These are phyloP conservation scores for Teratosphaeria epicoccoides DNA, from an alignment of 2,329 filamentous ascomycete genomes.

Conservation along the genomic window DNA sequence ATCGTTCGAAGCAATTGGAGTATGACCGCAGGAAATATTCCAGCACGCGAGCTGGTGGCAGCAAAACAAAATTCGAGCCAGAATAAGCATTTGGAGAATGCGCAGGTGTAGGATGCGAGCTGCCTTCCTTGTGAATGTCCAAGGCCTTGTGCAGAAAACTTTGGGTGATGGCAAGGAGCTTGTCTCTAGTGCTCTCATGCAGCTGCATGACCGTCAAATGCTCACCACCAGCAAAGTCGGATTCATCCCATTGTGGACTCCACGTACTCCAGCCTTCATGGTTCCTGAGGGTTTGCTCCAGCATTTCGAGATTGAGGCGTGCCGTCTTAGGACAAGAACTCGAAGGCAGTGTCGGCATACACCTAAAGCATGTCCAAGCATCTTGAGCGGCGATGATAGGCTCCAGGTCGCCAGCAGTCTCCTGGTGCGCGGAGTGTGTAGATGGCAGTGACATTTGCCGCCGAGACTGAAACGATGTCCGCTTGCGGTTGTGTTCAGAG, in stretches of 20 bases:
- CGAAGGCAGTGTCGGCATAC: constrained; percentile 39
- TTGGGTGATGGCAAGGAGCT: constrained; percentile 61
- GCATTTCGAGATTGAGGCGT: constrained; percentile 39
- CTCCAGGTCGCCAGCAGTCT: constrained; percentile 29
- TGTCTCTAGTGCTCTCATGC: constrained; percentile 51
- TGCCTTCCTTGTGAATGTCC: constrained; percentile 50
- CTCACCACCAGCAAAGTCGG: constrained; percentile 37
- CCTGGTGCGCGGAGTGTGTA: constrained; percentile 10
- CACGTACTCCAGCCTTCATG: constrained; percentile 43
- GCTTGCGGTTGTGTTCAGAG: constrained; percentile 37
- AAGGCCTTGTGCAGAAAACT: constrained; percentile 60
- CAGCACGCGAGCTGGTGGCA: constrained; percentile 55
- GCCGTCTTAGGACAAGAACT: constrained; percentile 42
- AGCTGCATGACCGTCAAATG: constrained; percentile 38
- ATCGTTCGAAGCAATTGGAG: constrained; percentile 54
- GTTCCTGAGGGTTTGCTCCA: constrained; percentile 42
- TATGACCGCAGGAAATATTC: constrained; percentile 59
- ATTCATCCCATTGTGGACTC: constrained; percentile 40
- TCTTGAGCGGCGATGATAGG: constrained; percentile 42
- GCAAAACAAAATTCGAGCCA: constrained; percentile 52
- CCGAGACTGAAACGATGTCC: constrained; percentile 31
- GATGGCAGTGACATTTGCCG: constrained; percentile 30
- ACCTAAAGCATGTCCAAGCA: constrained; percentile 43
- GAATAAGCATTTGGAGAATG: constrained; percentile 39
- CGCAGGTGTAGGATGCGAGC: constrained; percentile 7